These are phyloP conservation scores for Xylaria venustula DNA, from an alignment of 495 filamentous ascomycete species.

Conservation along the genomic window DNA sequence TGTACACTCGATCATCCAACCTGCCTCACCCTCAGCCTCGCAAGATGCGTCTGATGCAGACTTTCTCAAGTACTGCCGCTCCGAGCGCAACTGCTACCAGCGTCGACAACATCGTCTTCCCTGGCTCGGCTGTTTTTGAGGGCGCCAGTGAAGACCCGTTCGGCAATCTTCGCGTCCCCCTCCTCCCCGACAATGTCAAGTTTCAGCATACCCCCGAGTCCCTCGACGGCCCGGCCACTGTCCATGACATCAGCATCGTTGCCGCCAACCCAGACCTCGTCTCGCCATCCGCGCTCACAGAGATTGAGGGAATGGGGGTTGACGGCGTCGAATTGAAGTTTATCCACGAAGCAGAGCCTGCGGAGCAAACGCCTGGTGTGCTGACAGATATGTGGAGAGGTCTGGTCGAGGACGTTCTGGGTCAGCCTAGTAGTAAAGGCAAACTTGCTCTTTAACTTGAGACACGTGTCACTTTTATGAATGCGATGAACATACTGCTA, in stretches of 20 bases:
- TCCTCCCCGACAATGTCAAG: constrained; percentile 44
- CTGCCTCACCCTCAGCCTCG: constrained; percentile 32
- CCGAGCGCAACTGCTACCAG: constrained; percentile 20
- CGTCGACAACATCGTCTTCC: constrained; percentile 43
- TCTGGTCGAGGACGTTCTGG: constrained; percentile 45
- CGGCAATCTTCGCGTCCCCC: constrained; percentile 41
- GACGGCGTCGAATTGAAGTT: constrained; percentile 50
- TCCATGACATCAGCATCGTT: constrained; percentile 39
- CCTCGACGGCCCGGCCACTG: constrained; percentile 31
- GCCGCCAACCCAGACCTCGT: constrained; percentile 44
- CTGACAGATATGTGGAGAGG: constrained; percentile 46
- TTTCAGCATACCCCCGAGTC: constrained; percentile 27
- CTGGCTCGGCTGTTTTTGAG: constrained; percentile 25
- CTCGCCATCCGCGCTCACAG: constrained; percentile 39
- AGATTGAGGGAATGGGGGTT: constrained; percentile 46
- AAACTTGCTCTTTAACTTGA: constrained; percentile 25
- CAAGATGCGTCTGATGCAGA: constrained; percentile 48
- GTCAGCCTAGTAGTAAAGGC: constrained; percentile 22
- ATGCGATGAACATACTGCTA: background rate
- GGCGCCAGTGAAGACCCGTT: constrained; percentile 31
- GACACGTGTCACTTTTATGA: background rate
- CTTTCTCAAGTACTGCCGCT: constrained; percentile 42
- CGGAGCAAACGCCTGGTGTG: constrained; percentile 36
- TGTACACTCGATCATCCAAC: constrained; percentile 32
- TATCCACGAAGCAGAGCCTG: constrained; percentile 29